Conservation (phyloP, 257 asterid species). For the Coffea eugenioides region DNA sequence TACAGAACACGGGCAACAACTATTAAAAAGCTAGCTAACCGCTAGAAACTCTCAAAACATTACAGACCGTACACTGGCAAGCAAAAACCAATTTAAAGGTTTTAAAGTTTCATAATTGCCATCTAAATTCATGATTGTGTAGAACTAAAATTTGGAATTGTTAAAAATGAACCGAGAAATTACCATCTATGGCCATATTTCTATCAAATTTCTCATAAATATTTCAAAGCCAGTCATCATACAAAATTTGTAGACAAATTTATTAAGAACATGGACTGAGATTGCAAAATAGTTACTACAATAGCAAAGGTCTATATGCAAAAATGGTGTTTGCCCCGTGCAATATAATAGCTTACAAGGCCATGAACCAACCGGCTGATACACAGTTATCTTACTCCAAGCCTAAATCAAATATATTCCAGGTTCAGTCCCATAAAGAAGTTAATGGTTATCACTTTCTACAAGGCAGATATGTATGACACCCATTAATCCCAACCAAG, state of each 20-base stretch:
- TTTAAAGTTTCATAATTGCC: not conserved
- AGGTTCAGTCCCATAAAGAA: not conserved
- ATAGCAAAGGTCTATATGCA: too few species aligned
- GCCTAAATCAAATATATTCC: not conserved
- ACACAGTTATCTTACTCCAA: too few species aligned
- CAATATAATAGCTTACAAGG: not conserved
- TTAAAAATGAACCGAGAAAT: too few species aligned
- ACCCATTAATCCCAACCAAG: not conserved
- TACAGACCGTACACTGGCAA: not conserved
- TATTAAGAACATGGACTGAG: too few species aligned
- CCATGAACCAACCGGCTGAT: not conserved
- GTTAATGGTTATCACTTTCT: not conserved
- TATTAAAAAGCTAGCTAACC: not conserved
- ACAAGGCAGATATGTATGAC: not conserved
- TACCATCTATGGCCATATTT: not conserved
- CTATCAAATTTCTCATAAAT: not conserved
- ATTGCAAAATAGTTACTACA: too few species aligned
- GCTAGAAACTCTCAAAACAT: not conserved
- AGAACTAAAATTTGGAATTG: too few species aligned
- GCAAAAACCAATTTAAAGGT: not conserved
- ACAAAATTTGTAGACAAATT: not conserved
- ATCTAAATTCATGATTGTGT: not conserved
- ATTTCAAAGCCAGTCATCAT: too few species aligned
- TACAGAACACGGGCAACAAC: not conserved
- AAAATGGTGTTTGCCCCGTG: not conserved